Conservation (phyloP, 352 stramenopile genomes). For the Pythium insidiosum region DNA sequence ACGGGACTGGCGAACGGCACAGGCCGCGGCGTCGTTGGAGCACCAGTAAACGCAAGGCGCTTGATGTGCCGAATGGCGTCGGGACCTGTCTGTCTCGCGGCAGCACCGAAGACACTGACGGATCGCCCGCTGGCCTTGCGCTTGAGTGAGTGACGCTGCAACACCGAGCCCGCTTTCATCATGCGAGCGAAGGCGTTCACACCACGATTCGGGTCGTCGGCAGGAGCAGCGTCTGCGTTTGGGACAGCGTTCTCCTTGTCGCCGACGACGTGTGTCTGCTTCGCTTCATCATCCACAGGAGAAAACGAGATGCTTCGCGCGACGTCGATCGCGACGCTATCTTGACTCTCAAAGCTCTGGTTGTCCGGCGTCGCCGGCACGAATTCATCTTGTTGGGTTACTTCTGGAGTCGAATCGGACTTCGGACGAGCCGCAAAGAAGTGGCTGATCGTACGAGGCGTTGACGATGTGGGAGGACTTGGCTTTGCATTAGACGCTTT, state of each 20-base stretch:
- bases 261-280: conserved; percentile 1
- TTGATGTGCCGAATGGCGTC: conserved; percentile 16
- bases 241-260: conserved; percentile 41
- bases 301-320: conserved; percentile 45
- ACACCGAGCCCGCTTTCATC: conserved; percentile 56
- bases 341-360: conserved; percentile 51
- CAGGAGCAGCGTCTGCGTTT: conserved; percentile 2
- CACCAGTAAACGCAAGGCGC: conserved; percentile 4
- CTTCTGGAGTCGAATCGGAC: too few species aligned
- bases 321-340: conserved; percentile 32
- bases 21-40: too few species aligned
- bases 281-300: conserved; percentile 24
- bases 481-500: not conserved
- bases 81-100: too few species aligned
- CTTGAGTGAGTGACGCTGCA: conserved; percentile 48
- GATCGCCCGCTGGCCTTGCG: conserved; percentile 22
- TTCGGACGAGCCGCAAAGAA: conserved; percentile 32
- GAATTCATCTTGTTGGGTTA: too few species aligned
- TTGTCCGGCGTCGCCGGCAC: too few species aligned
- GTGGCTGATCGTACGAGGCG: conserved; percentile 21
- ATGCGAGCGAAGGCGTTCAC: conserved; percentile 81
- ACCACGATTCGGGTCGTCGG: conserved; percentile 8
- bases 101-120: not conserved
- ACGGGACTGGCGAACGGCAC: too few species aligned
- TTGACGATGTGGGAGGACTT: not conserved